These are phyloP conservation scores for Fusarium papillatum DNA, from an alignment of 2,329 filamentous ascomycete species.

Conservation along the genomic window DNA sequence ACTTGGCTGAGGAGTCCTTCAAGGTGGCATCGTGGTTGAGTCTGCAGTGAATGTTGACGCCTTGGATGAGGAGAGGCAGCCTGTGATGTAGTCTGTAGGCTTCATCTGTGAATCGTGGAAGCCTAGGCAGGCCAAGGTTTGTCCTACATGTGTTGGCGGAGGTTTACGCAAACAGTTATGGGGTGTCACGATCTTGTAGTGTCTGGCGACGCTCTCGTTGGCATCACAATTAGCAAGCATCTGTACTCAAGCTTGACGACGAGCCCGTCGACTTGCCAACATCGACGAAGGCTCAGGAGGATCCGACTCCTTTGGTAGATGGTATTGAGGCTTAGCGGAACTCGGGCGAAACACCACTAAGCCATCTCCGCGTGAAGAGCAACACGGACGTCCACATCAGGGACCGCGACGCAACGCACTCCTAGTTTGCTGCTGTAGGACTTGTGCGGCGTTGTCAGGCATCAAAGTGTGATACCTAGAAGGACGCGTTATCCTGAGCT, in stretches of 20 bases:
- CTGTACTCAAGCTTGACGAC: background rate
- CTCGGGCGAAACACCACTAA: background rate
- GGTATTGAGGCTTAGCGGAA: background rate
- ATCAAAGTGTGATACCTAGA: background rate
- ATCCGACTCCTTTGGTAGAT: background rate
- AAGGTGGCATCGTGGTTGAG: constrained; percentile 1
- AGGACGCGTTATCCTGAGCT: background rate
- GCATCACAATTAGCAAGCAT: background rate
- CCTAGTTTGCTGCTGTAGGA: background rate
- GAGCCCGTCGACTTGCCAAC: constrained; percentile 23
- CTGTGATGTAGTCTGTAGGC: background rate
- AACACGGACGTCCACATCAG: background rate
- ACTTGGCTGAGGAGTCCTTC: constrained; percentile 4
- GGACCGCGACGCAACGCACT: background rate
- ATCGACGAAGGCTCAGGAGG: constrained; percentile 21
- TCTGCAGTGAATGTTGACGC: constrained; percentile 11
- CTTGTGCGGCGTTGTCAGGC: background rate
- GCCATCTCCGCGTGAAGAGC: background rate
- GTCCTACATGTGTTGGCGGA: background rate
- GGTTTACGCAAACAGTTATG: background rate
- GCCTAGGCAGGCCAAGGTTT: background rate
- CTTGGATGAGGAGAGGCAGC: constrained; percentile 5
- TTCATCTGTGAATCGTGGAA: background rate
- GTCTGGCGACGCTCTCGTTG: background rate
- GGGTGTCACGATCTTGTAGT: background rate